Percentiles rank a stretch among this genome's conserved stretches.
phyloP scores from a whole-genome alignment of 345 rosid genomes.

The Turritis glabra region DNA sequence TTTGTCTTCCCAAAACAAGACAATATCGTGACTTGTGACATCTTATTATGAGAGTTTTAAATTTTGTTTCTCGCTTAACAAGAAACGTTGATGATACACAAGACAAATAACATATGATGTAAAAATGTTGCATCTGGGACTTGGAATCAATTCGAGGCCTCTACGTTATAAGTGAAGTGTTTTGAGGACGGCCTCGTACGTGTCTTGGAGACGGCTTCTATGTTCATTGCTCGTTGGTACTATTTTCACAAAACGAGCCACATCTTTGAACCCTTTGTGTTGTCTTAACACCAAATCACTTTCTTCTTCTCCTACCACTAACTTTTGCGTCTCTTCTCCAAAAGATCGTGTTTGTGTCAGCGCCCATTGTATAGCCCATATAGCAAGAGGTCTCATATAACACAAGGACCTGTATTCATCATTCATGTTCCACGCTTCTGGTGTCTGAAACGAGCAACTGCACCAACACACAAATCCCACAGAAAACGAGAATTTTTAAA shows the following conservation, averaged over 20 bases:
- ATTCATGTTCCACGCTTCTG: constrained; percentile 58
- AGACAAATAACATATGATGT: neutral
- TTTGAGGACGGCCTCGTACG: constrained; percentile 45
- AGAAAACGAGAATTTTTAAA: neutral
- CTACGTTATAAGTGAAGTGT: constrained; percentile 22
- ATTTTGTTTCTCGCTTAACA: neutral
- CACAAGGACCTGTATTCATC: constrained; percentile 52
- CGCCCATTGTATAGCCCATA: constrained; percentile 78
- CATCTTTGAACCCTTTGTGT: constrained; percentile 48
- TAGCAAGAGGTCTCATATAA: constrained; percentile 67
- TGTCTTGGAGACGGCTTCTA: constrained; percentile 41
- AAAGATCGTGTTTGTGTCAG: constrained; percentile 44
- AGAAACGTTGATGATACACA: neutral
- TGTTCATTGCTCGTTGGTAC: constrained; percentile 37
- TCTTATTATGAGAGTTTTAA: neutral
- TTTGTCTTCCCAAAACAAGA: neutral
- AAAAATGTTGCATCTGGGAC: neutral
- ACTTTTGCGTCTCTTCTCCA: constrained; percentile 22
- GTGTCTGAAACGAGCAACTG: constrained; percentile 63
- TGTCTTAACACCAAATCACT: constrained; percentile 38
- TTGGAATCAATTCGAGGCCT: neutral
- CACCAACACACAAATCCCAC: neutral
- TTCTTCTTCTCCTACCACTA: constrained; percentile 19
- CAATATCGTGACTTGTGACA: neutral
- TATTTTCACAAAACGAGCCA: constrained; percentile 49